Evolutionary conservation across 257 asterid species (phyloP), one percentile per base, ranked within the genome.

Genomic region (Capsicum chinense): DNA sequence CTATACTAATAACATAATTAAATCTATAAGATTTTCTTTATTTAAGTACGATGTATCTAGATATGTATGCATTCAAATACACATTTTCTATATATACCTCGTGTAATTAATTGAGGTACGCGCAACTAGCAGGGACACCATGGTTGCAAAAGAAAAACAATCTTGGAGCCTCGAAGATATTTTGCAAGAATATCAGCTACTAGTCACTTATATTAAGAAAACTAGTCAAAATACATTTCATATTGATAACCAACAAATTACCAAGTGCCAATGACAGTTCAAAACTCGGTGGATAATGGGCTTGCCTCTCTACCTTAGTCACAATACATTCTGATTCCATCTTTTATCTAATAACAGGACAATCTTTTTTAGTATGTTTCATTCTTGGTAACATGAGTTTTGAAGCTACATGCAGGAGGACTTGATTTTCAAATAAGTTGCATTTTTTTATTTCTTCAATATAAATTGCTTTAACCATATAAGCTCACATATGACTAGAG

Each of bases 131-230:
- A 13, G 11, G 6, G 8, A 35, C 48, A 37, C 13, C 54, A 68
- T 39, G 54, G 21, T 68, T 68, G 4, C 39, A 14, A 68, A 39
- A 26, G 33, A 37, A 68, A 9, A 42, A 9, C 21, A 19, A 17
- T 70, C 15, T 42, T 5, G 56, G 56, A 70, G 52, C 79, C 56
- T 70, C 79, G 17, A 44, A 70, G 48, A 42, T 9, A 70, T 26
- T 70, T 70, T 70, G 35, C 17, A 44, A 17, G 37, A 70, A 44
- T 70, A n/a, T 70, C 56, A 44, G 54, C 57, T 17, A 44, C 76
- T 68, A 68, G 76, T 68, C 52, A 37, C 76, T 64, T 26, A 64
- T 21, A 68, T 35, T 68, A 39, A 68, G 6, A 68, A 68, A 68
- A 68, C 76, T 7, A 68, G 52, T 68, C 52, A 37, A 63, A 69